phyloP scores from a whole-genome alignment of 2,329 filamentous ascomycete genomes.

The Mollisiaceae sp. region DNA sequence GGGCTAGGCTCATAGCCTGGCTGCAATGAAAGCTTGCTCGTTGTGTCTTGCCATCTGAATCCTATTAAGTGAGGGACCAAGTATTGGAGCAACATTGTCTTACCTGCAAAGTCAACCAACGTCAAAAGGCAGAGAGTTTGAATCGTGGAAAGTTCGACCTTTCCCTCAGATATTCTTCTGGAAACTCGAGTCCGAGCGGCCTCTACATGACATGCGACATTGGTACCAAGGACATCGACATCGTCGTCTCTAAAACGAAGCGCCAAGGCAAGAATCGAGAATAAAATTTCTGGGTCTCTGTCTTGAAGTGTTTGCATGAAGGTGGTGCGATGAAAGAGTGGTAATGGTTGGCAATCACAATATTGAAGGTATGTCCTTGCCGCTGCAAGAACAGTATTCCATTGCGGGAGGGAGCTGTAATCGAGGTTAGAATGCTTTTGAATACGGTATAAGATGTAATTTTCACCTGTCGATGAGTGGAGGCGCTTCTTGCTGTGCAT shows the following conservation, averaged over 20 bases:
- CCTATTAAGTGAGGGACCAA: not conserved
- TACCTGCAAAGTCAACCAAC: constrained; percentile 46
- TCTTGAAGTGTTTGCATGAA: constrained; percentile 48
- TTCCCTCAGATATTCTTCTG: constrained; percentile 44
- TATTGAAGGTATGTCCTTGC: constrained; percentile 52
- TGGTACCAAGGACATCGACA: constrained; percentile 30
- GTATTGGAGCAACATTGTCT: not conserved
- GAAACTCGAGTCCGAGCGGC: constrained; percentile 42
- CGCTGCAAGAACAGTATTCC: constrained; percentile 46
- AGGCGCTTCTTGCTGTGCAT: constrained; percentile 8
- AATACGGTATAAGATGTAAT: not conserved
- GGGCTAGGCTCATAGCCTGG: constrained; percentile 51
- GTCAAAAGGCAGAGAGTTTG: constrained; percentile 47
- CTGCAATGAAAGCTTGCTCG: constrained; percentile 51
- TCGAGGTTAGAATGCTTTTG: constrained; percentile 1
- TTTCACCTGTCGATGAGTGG: constrained; percentile 26
- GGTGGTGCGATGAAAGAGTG: constrained; percentile 49
- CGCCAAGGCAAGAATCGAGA: constrained; percentile 47
- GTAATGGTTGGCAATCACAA: constrained; percentile 56
- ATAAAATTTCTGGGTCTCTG: constrained; percentile 45
- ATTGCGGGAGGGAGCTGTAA: constrained; percentile 44
- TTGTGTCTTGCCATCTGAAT: constrained; percentile 50
- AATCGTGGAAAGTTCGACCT: constrained; percentile 46
- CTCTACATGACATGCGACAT: constrained; percentile 46
- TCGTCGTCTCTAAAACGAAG: constrained; percentile 48